Evolutionary conservation across 306 rosid species (phyloP), one percentile per base, ranked within the genome.

Genomic region (Sophora flavescens): DNA sequence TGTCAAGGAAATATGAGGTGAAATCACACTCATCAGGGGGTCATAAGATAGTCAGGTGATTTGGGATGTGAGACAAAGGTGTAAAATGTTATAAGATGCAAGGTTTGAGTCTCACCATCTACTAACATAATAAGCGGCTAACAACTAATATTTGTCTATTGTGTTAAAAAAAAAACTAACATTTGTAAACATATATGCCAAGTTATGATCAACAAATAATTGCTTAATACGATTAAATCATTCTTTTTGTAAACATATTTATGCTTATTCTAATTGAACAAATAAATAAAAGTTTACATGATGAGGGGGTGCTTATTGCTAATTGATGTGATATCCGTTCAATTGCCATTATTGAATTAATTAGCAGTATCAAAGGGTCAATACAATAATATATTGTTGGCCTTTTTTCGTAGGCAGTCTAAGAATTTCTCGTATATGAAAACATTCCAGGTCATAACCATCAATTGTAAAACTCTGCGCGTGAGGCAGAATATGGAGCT

Each of bases 401-500:
- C 8, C 6, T 12, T 56, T 1, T 15, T 18, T 67, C 6, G 16
- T 15, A 22, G 17, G n/a, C 4, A 28, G 6, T 26, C 41, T 48
- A 8, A 48, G 22, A 22, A 68, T 33, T 52, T 69, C 33, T 69
- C 6, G 62, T 26, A 12, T 36, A 48, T 28, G 10, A 69, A 30
- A 26, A 62, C 30, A 74, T 15, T 62, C 71, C 30, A 22, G 52
- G 56, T 69, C 69, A 80, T 76, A 74, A 80, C 50, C 66, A 68
- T 71, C 2, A 42, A 69, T 50, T 52, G 26, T 68, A 69, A 38
- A 67, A 66, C 22, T 22, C 1, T 22, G 22, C 22, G 22, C 22
- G 22, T 22, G 22, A 22, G 22, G 22, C 22, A 22, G 22, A 22
- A 22, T 22, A 22, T 22, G 22, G 22, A 22, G 22, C 22, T 22